phyloP scores from a whole-genome alignment of 108 stramenopile species.

The Mediolabrus comicus region DNA sequence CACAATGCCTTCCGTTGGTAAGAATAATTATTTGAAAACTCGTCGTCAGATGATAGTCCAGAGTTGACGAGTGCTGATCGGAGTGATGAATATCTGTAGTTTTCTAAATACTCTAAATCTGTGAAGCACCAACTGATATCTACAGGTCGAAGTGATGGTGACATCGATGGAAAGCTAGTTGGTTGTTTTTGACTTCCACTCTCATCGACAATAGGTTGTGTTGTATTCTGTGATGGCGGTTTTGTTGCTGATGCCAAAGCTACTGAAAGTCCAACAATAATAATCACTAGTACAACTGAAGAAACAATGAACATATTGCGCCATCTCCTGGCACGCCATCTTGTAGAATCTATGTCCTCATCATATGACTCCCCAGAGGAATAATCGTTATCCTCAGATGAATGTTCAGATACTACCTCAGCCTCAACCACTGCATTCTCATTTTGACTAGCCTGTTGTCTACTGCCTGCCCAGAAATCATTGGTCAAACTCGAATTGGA shows the following conservation, averaged over 20 bases:
- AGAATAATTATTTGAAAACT: constrained; percentile 20
- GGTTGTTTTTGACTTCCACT: neutral
- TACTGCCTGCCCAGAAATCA: neutral
- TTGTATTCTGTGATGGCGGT: neutral
- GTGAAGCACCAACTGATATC: constrained; percentile 34
- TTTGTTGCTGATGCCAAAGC: constrained; percentile 19
- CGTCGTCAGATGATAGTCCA: constrained; percentile 16
- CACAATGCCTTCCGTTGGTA: constrained; percentile 45
- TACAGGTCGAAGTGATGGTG: constrained; percentile 16
- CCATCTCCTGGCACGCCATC: constrained; percentile 14
- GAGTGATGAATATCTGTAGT: constrained; percentile 17
- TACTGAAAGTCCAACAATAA: constrained; percentile 26
- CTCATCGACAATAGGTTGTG: neutral
- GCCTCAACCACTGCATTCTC: neutral
- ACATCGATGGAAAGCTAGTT: constrained; percentile 13
- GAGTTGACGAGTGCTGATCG: constrained; percentile 26
- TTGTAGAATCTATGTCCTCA: no score
- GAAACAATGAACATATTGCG: constrained; percentile 9
- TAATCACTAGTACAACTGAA: constrained; percentile 15
- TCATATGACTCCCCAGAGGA: no score
- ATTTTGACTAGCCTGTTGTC: neutral
- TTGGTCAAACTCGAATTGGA: neutral
- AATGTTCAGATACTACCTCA: neutral
- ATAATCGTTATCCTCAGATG: no score
- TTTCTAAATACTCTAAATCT: neutral